Base-by-base conservation (phyloP, 768 basidiomycete genomes). In the Phlebiopsis gigantea region DNA sequence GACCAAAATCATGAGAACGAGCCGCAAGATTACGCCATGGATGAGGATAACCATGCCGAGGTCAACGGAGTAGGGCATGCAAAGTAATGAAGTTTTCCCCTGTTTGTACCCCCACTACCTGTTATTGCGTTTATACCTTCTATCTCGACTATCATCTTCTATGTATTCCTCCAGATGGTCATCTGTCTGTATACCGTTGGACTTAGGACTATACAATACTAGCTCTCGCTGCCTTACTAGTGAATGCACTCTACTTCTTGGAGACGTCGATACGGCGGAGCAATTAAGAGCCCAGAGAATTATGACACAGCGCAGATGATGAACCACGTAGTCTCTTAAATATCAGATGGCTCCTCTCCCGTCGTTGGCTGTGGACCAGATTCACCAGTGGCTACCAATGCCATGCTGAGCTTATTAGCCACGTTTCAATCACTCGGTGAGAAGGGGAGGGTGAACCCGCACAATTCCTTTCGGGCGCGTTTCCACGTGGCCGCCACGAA, bases 21-120 rank as follows among this genome's bases (percentile, higher is more conserved):
- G 24, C 64, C 46, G 9, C 46, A 61, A 46, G 62, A 59, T 41
- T 54, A 64, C 31, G 63, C 65, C 9, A 64, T 67, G 46, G 71
- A 69, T 41, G 65, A 65, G 1, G 66, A 64, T 9, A 52, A 31
- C 14, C 45, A 55, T 17, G 58, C 53, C n/a, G 59, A 62, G 24
- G 63, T 67, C 42, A 64, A 64, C 51, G 64, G 65, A 17, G 62
- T 62, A 4, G 58, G 45, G 22, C 62, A 62, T 55, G 54, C 55
- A 24, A 29, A 57, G 26, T 62, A 49, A 62, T 30, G n/a, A 19
- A 21, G 2, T n/a, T 30, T n/a, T 12, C 31, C 21, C 22, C 17
- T 22, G 2, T 5, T 14, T 21, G 4, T 10, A 4, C 22, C 50
- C 19, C n/a, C 29, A 19, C 31, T 51, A 1, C 30, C 26, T 29